A percentile compares a stretch with the other conserved stretches of the same genome.
These are phyloP conservation scores for Diaporthe citriasiana DNA, from an alignment of 2,329 filamentous ascomycete genomes.

Conservation along the genomic window DNA sequence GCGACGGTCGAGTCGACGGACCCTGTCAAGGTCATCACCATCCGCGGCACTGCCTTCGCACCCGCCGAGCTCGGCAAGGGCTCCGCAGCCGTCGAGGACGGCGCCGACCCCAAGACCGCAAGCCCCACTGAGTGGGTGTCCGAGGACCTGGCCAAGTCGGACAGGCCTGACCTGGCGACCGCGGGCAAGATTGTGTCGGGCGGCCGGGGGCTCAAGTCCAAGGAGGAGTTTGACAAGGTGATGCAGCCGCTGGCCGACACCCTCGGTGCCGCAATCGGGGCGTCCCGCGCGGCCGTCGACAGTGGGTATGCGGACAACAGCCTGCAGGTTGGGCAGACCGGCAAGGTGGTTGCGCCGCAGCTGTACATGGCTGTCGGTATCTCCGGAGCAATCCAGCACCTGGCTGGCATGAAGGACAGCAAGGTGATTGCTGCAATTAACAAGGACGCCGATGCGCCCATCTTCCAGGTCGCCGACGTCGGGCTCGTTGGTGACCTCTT, in stretches of 20 bases:
- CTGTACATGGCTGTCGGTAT: conserved; percentile 97
- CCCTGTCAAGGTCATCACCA: conserved; percentile 87
- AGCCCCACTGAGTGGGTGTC: conserved; percentile 89
- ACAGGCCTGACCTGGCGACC: conserved; percentile 93
- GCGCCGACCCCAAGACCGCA: conserved; percentile 84
- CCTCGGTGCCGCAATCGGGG: conserved; percentile 94
- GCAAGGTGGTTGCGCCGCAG: conserved; percentile 97
- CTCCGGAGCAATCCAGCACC: conserved; percentile 96
- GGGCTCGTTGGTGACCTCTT: conserved; percentile 96
- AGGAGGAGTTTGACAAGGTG: conserved; percentile 94
- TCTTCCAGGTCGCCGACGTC: conserved; percentile 98
- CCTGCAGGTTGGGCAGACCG: conserved; percentile 97
- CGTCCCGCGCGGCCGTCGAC: conserved; percentile 94
- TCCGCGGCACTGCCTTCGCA: conserved; percentile 93
- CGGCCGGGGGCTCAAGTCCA: conserved; percentile 95
- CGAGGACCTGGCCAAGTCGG: conserved; percentile 92
- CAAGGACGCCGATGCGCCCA: conserved; percentile 96
- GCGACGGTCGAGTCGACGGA: conserved; percentile 94
- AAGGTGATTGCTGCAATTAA: conserved; percentile 99
- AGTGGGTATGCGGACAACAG: conserved; percentile 99
- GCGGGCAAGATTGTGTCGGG: conserved; percentile 92
- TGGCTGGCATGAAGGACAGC: conserved; percentile 99
- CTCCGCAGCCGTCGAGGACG: conserved; percentile 83
- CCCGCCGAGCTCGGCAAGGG: conserved; percentile 79
- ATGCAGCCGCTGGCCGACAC: conserved; percentile 94